A percentile compares a stretch with the other conserved stretches of the same genome.
Evolutionary conservation across 2,329 filamentous ascomycete genomes (phyloP).

Genomic region (Alternaria infectoria): DNA sequence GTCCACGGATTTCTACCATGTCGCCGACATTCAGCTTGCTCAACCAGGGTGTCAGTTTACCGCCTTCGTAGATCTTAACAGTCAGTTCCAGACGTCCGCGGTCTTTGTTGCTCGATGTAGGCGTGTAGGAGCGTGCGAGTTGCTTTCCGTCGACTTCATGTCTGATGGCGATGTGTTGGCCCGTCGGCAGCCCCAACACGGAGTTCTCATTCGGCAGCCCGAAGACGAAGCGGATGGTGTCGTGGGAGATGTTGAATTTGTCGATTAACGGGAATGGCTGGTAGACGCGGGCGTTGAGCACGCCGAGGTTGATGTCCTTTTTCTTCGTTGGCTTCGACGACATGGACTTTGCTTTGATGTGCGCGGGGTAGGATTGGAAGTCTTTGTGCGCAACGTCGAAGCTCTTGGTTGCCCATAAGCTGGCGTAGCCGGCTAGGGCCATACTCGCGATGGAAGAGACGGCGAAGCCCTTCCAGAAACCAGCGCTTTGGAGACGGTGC

Average conservation of each 20-base stretch:
- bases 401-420: slow-evolving; percentile 15
- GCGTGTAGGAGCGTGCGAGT: slow-evolving; percentile 31
- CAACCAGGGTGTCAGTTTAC: slow-evolving; percentile 58
- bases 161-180: slow-evolving; percentile 44
- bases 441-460: slow-evolving; percentile 15
- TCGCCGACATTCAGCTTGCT: slow-evolving; percentile 57
- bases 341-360: slow-evolving; percentile 16
- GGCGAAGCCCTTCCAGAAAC: slow-evolving; percentile 22
- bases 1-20: slow-evolving; percentile 59
- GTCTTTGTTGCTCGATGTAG: slow-evolving; percentile 64
- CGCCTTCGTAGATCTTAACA: slow-evolving; percentile 60
- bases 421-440: slow-evolving; percentile 9
- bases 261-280: slow-evolving; percentile 54
- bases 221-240: slow-evolving; percentile 37
- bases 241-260: slow-evolving; percentile 20
- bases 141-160: slow-evolving; percentile 71
- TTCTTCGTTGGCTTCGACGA: slow-evolving; percentile 10
- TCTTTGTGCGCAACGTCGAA: slow-evolving; percentile 20
- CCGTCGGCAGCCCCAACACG: slow-evolving; percentile 44
- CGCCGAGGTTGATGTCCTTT: slow-evolving; percentile 46
- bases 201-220: slow-evolving; percentile 26
- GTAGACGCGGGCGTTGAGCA: slow-evolving; percentile 58
- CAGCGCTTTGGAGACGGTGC: slow-evolving; percentile 12
- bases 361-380: slow-evolving; percentile 19
- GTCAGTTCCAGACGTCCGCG: slow-evolving; percentile 59